Evolutionary conservation across 1,284 basidiomycete genomes (phyloP).

Genomic region (Cutaneotrichosporon sp.): DNA sequence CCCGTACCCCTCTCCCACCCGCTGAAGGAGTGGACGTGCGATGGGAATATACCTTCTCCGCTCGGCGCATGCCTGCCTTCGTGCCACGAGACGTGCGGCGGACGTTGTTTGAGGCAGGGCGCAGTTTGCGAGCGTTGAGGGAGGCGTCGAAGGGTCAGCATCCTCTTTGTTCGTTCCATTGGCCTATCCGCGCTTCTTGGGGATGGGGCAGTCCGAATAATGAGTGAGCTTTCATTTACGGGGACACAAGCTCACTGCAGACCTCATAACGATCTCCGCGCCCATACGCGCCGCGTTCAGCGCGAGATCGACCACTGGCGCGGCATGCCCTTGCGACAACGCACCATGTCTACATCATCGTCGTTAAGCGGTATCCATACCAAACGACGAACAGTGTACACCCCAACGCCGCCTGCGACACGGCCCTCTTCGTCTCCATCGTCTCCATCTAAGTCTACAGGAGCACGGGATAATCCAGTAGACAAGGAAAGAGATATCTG

Average conservation of each 20-base stretch:
- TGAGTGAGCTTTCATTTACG: not conserved
- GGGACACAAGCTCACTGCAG: slow-evolving; percentile 1
- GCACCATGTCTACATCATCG: slow-evolving; percentile 23
- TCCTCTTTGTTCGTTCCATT: slow-evolving; percentile 30
- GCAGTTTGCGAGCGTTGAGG: slow-evolving; percentile 34
- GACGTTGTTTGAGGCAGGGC: slow-evolving; percentile 42
- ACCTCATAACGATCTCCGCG: slow-evolving; percentile 10
- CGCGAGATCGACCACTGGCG: slow-evolving; percentile 36
- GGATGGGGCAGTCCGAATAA: slow-evolving; percentile 23
- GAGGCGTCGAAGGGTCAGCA: slow-evolving; percentile 36
- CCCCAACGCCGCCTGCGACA: not conserved
- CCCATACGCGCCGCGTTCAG: slow-evolving; percentile 24
- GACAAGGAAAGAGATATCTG: slow-evolving; percentile 15
- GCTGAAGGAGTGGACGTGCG: not conserved
- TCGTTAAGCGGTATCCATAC: not conserved
- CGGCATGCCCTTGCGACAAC: slow-evolving; percentile 9
- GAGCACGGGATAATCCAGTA: no score
- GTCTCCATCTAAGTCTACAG: not conserved
- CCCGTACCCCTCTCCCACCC: slow-evolving; percentile 10
- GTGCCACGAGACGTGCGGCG: slow-evolving; percentile 30
- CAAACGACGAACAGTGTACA: not conserved
- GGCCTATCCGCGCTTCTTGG: slow-evolving; percentile 30
- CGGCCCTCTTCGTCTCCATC: not conserved
- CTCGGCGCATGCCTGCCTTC: slow-evolving; percentile 38
- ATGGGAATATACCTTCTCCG: slow-evolving; percentile 36